Base-by-base conservation (phyloP, 176 grass and related monocot genomes). In the Triticum dicoccoides region DNA sequence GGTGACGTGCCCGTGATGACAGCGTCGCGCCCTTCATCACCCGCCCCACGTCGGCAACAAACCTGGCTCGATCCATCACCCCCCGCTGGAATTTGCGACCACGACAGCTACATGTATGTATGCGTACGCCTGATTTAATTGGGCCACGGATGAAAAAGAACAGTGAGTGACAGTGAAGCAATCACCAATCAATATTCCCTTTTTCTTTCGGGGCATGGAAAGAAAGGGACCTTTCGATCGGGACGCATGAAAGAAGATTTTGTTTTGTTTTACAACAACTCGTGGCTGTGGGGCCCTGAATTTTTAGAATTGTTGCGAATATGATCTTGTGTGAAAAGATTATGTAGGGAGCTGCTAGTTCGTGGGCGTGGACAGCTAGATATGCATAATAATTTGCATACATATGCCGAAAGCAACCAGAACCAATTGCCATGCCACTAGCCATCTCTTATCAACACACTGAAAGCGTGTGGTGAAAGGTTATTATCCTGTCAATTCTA, bases 321-420 rank as follows among this genome's bases (percentile, higher is more conserved):
- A 39, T 39, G 38, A 39, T 39, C 38, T 9, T 39, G 38, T 39
- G 38, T 9, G 8, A 39, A 39, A 39, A 39, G 11, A 13, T 13
- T 47, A 47, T 47, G 44, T 47, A 12, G 32, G 29, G 64, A 65
- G 47, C 13, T 51, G 47, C 47, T 51, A 15, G 79, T 44, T 65
- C 52, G 24, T 17, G 82, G 83, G 52, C 79, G 54, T 25, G 8
- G 52, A 86, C 20, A 77, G 44, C 44, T 47, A 47, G 38, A 54
- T 82, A 39, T 3, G 52, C 2, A 65, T 39, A 41, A 56, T 58
- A 32, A 32, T 67, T 7, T 9, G 65, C 66, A 51, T 17, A 45
- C 73, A 33, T 70, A 65, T 66, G 65, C 72, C 84, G 84, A 90
- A 83, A 90, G 89, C 80, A 15, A 51, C 12, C 47, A 15, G 47